Evolutionary conservation across 176 grass and related monocot species (phyloP).

Genomic region (Poa annua): DNA sequence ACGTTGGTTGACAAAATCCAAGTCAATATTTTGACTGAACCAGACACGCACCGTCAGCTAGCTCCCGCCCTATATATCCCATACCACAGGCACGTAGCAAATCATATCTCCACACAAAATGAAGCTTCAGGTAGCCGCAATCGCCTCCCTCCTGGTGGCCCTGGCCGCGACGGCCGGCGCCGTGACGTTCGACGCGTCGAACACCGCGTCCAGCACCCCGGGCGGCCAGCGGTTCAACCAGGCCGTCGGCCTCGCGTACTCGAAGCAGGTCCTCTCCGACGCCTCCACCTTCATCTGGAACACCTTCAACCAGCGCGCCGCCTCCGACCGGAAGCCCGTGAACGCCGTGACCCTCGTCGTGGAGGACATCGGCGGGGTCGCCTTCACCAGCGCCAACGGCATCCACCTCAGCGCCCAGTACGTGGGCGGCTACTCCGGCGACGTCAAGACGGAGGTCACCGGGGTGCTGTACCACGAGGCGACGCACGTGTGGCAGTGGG

Average conservation of each 20-base stretch:
- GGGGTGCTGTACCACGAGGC: constrained; percentile 79
- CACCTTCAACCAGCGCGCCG: constrained; percentile 48
- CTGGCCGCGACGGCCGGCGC: constrained; percentile 22
- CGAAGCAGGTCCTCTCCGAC: constrained; percentile 59
- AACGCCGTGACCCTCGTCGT: constrained; percentile 51
- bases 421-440: constrained; percentile 55
- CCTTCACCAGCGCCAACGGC: constrained; percentile 51
- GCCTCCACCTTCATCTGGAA: constrained; percentile 75
- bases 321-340: constrained; percentile 46
- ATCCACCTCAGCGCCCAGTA: constrained; percentile 78
- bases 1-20: neutral
- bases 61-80: neutral
- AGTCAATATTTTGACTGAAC: neutral
- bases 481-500: constrained; percentile 86
- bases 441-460: constrained; percentile 60
- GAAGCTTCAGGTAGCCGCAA: neutral
- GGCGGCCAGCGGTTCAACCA: constrained; percentile 65
- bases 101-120: neutral
- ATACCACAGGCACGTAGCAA: neutral
- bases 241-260: constrained; percentile 60
- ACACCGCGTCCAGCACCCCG: constrained; percentile 54
- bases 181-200: constrained; percentile 59
- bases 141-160: constrained; percentile 33
- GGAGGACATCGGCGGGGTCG: constrained; percentile 49
- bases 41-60: neutral